These are phyloP conservation scores for Viola odorata DNA, from an alignment of 345 rosid genomes.

Conservation along the genomic window DNA sequence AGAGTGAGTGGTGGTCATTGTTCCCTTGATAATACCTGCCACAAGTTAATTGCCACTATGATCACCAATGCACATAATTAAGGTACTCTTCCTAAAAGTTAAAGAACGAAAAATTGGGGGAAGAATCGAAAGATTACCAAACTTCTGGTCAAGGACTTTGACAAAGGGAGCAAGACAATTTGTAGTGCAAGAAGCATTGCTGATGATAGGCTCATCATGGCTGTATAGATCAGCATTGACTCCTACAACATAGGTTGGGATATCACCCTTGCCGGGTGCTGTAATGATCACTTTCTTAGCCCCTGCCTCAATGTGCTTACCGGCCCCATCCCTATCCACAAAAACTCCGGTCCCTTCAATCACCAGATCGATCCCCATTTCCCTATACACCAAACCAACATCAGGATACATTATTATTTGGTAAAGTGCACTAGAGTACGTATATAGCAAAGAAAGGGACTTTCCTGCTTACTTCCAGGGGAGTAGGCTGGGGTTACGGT, in stretches of 20 bases:
- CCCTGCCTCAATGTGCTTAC: slow-evolving; percentile 87
- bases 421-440: not conserved
- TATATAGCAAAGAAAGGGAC: not conserved
- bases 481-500: slow-evolving; percentile 69
- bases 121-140: slow-evolving; percentile 39
- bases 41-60: not conserved
- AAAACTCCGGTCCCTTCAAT: slow-evolving; percentile 98
- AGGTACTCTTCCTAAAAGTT: too few relatives aligned
- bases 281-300: slow-evolving; percentile 96
- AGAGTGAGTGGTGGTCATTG: slow-evolving; percentile 98
- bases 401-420: not conserved
- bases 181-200: slow-evolving; percentile 99
- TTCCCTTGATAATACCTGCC: slow-evolving; percentile 91
- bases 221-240: slow-evolving; percentile 81
- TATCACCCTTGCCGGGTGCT: slow-evolving; percentile 97
- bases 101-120: too few relatives aligned
- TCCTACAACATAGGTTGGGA: slow-evolving; percentile 93
- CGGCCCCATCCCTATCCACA: slow-evolving; percentile 94
- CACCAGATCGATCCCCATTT: slow-evolving; percentile 73
- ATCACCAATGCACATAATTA: not conserved
- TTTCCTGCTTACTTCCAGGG: slow-evolving; percentile 72
- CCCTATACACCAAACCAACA: slow-evolving; percentile 36
- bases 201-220: slow-evolving; percentile 72
- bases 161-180: slow-evolving; percentile 98
- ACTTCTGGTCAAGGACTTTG: slow-evolving; percentile 97